Conservation (phyloP, 179 eudicot genomes). For the Camellia oleifera region DNA sequence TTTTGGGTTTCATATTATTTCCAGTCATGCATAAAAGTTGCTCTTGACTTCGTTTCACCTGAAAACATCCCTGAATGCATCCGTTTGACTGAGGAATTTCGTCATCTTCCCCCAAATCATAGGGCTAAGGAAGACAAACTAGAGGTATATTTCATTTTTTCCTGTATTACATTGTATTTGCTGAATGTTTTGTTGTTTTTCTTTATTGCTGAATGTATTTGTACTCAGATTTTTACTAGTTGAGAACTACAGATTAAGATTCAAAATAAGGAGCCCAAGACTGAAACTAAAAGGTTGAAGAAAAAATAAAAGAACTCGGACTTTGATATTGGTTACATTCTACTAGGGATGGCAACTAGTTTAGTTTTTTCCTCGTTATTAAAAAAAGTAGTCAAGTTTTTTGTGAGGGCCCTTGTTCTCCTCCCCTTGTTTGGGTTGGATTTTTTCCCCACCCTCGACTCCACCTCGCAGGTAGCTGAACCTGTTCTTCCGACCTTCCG, state of each 20-base stretch:
- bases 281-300: background rate
- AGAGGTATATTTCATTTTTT: slow-evolving; percentile 36
- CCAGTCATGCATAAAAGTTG: slow-evolving; percentile 79
- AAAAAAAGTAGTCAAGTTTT: no score
- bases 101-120: slow-evolving; percentile 57
- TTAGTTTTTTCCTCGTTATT: no score
- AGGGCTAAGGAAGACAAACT: slow-evolving; percentile 66
- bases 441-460: no score
- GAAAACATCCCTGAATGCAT: slow-evolving; percentile 58
- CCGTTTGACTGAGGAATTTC: slow-evolving; percentile 56
- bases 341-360: background rate
- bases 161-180: background rate
- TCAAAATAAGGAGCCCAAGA: background rate
- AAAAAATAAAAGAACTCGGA: background rate
- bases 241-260: background rate
- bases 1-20: background rate
- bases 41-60: slow-evolving; percentile 73
- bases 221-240: background rate
- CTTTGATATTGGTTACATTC: background rate
- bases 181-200: background rate
- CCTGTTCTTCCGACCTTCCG: no score
- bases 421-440: no score
- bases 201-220: background rate
- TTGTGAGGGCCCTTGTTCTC: no score
- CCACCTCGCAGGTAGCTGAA: no score